Evolutionary conservation across 2,329 filamentous ascomycete species (phyloP), one percentile per base, ranked within the genome.

Genomic region (Fusarium falciforme): DNA sequence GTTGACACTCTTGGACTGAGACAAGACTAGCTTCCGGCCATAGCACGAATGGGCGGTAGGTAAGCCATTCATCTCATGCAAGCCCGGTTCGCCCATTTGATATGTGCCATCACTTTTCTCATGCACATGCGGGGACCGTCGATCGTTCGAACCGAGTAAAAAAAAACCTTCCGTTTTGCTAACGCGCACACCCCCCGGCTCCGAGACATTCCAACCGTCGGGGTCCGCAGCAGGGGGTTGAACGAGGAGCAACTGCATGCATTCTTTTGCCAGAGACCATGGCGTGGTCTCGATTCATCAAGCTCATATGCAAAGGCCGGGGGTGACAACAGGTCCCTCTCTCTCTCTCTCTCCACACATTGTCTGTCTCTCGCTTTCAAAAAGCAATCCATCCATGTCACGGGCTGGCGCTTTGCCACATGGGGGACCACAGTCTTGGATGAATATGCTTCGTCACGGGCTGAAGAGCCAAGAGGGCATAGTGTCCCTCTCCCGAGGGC

Each of bases 151-250:
- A 33, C 22, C 20, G 20, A 31, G 44, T 52, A 57, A 38, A 65
- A 40, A 61, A 49, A 63, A 77, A 72, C 68, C 57, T 74, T 73
- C 38, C 31, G 20, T 58, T 62, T 47, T 54, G 11, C 42, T 49
- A 49, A 49, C 25, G 58, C 66, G 17, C 36, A 62, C 60, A 59
- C 55, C 47, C 59, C 27, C 58, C 61, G 27, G 55, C 57, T 35
- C 71, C 71, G 75, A 76, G 68, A 73, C 71, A 68, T 62, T 61
- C 66, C 64, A 68, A 71, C 64, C 58, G 58, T 70, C 20, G 40
- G 36, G 60, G 61, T 65, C 58, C 66, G 47, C 20, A 27, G 47
- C 20, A 27, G 25, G 25, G 44, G 44, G 17, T 47, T 47, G 42
- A 47, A 16, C 22, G 22, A 44, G 64, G 64, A 47, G n/a, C 20